Evolutionary conservation across 768 basidiomycete species (phyloP), one percentile per base, ranked within the genome.

Genomic region (Mycena galopus): DNA sequence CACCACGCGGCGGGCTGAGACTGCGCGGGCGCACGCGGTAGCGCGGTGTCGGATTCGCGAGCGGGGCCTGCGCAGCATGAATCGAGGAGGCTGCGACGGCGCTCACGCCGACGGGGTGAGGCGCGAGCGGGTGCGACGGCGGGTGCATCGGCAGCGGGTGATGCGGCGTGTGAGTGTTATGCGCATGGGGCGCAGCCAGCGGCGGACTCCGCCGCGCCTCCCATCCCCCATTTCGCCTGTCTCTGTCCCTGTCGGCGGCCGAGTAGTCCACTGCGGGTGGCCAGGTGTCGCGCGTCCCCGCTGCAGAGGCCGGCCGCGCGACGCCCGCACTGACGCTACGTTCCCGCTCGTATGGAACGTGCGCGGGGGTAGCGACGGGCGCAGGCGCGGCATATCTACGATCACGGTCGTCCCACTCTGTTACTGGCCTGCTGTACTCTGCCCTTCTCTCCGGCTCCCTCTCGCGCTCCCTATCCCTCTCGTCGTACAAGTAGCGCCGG

Each of bases 391-490:
- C 29, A 32, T 68, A 73, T 2, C 72, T 62, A 8, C 72, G 61
- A 29, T 68, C 66, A 27, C 73, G 73, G 27, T 74, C 69, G 47
- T 74, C 73, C 56, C 63, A 71, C 27, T 74, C 73, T 9, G 50
- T 9, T 19, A 25, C 23, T 25, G 69, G 30, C 32, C 73, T 58
- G n/a, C 33, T 44, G 39, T 74, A 71, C 27, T 74, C 69, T 35
- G 61, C 70, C 25, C 69, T 25, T 25, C 72, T 62, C 35, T 73
- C 67, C 21, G 58, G 72, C 61, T 73, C 69, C 27, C 63, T 50
- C 30, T 57, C 60, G 25, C 71, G 70, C 7, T 71, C 70, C 4
- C 64, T 9, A 25, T 51, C 50, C 50, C 50, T 61, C 32, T 68
- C 72, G 50, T 73, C 72, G 51, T 69, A 73, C 11, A 42, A 5